A percentile compares a stretch with the other conserved stretches of the same genome.
Evolutionary conservation across 768 basidiomycete species (phyloP).

Genomic region (Leccinellum luteum): DNA sequence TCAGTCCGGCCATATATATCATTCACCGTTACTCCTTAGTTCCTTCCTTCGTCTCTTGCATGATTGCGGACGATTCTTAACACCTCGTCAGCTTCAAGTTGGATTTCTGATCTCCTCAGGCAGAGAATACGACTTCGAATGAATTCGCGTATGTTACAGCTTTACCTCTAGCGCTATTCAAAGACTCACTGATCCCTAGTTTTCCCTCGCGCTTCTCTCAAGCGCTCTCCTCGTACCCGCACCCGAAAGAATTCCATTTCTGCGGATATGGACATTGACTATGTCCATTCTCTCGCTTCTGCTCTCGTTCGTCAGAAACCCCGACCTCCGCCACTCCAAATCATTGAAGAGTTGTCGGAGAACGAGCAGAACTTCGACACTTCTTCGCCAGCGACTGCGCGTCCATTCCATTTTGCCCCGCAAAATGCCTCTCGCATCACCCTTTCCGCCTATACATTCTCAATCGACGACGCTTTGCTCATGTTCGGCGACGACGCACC

Average conservation of each 20-base stretch:
- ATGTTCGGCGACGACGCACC: constrained; percentile 23
- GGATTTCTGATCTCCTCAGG: neutral
- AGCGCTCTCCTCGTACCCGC: constrained; percentile 24
- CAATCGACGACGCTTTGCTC: constrained; percentile 30
- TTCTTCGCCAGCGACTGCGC: constrained; percentile 20
- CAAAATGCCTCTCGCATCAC: constrained; percentile 23
- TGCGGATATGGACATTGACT: constrained; percentile 1
- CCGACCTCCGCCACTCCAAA: constrained; percentile 31
- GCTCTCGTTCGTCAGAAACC: constrained; percentile 8
- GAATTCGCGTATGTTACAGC: constrained; percentile 19
- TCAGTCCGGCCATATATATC: constrained; percentile 20
- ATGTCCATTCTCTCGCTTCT: constrained; percentile 7
- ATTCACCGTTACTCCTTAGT: neutral
- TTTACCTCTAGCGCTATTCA: neutral
- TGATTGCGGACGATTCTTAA: neutral
- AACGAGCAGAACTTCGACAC: constrained; percentile 5
- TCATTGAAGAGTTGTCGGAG: constrained; percentile 31
- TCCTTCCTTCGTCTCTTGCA: neutral
- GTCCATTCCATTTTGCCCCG: constrained; percentile 9
- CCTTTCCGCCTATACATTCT: constrained; percentile 31
- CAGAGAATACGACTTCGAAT: constrained; percentile 18
- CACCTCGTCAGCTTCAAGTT: neutral
- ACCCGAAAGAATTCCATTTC: constrained; percentile 20
- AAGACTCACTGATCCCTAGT: constrained; percentile 18
- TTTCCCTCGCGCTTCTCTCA: constrained; percentile 23